These are phyloP conservation scores for Talaromyces proteolyticus DNA, from an alignment of 495 filamentous ascomycete species.

Conservation along the genomic window DNA sequence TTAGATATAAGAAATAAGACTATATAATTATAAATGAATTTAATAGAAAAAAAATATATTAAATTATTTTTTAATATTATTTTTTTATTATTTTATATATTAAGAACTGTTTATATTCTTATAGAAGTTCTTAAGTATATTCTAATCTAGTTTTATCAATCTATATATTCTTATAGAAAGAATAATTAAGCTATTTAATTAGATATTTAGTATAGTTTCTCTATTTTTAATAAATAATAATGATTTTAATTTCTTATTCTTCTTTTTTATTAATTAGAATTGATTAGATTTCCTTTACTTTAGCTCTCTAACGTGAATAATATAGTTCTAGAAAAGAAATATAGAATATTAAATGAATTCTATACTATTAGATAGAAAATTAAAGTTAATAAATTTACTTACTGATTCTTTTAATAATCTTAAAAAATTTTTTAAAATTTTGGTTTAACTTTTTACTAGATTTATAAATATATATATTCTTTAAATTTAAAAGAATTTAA, in stretches of 20 bases:
- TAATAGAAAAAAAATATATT: too few relatives aligned
- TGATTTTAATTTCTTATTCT: neutral
- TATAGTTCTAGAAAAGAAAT: slow-evolving; percentile 1
- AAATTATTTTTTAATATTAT: too few relatives aligned
- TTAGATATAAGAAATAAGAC: too few relatives aligned
- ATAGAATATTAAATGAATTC: neutral
- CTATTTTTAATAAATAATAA: neutral
- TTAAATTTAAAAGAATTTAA: neutral
- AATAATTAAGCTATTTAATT: slow-evolving; percentile 1
- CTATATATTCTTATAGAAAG: neutral
- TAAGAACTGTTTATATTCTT: neutral
- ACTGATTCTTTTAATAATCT: slow-evolving; percentile 2
- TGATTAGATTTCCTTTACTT: neutral
- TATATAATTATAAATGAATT: too few relatives aligned
- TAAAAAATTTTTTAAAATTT: neutral
- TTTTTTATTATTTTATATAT: neutral
- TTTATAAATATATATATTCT: too few relatives aligned
- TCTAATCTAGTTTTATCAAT: neutral
- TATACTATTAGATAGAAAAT: neutral
- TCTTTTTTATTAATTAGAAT: slow-evolving; percentile 2
- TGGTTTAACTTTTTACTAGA: slow-evolving; percentile 4
- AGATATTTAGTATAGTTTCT: neutral
- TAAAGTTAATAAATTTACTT: slow-evolving; percentile 2
- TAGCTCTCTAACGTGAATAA: slow-evolving; percentile 1
- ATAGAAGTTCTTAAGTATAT: neutral